Evolutionary conservation across 805 yeast species (phyloP).

Genomic region (Suhomyces faveliae): DNA sequence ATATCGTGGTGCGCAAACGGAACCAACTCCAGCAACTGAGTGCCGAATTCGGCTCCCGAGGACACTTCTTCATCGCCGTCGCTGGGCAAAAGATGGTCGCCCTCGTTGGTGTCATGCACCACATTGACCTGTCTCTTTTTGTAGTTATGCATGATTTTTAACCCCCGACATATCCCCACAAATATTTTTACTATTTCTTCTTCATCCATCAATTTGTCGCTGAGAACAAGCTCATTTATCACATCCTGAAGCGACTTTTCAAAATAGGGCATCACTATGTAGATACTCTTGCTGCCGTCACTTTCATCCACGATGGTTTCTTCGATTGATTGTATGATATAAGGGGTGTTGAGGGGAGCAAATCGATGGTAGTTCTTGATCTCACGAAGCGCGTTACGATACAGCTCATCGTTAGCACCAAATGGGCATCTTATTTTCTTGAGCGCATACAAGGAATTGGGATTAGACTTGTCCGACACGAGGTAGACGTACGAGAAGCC

Average conservation of each 20-base stretch:
- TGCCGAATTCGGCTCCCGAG: conserved; percentile 30
- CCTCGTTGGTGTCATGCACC: conserved; percentile 20
- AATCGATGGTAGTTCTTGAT: conserved; percentile 73
- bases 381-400: conserved; percentile 66
- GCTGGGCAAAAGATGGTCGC: conserved; percentile 19
- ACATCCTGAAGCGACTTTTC: conserved; percentile 72
- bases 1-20: conserved; percentile 86
- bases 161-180: conserved; percentile 70
- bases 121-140: conserved; percentile 24
- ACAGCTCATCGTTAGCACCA: conserved; percentile 70
- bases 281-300: conserved; percentile 79
- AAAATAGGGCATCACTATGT: conserved; percentile 77
- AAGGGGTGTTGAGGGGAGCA: conserved; percentile 51
- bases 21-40: conserved; percentile 54
- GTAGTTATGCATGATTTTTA: conserved; percentile 72
- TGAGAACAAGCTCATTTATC: conserved; percentile 63
- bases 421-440: conserved; percentile 87
- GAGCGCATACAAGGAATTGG: conserved; percentile 59
- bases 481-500: conserved; percentile 85
- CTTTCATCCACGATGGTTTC: conserved; percentile 68
- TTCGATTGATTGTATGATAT: conserved; percentile 67
- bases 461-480: conserved; percentile 50
- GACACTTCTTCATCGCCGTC: conserved; percentile 23
- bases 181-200: conserved; percentile 60
- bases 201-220: conserved; percentile 55